These are phyloP conservation scores for Pharnaceum exiguum DNA, from an alignment of 148 eudicot species.

Conservation along the genomic window DNA sequence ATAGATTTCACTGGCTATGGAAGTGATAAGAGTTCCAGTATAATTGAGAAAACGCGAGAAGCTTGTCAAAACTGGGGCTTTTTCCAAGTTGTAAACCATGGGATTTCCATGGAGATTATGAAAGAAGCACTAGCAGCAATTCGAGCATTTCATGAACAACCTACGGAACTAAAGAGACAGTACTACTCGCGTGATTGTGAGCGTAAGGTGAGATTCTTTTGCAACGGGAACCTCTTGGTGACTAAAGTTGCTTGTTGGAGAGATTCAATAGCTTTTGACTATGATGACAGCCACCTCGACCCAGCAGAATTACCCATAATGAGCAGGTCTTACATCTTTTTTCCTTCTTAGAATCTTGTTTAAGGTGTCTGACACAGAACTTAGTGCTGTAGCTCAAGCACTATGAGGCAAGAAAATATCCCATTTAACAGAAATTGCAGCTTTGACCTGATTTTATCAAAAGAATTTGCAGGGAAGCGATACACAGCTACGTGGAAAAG, in stretches of 20 bases:
- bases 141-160: constrained; percentile 32
- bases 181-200: constrained; percentile 19
- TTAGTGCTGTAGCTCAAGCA: not conserved
- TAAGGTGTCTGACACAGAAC: not conserved
- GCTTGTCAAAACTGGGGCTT: constrained; percentile 41
- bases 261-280: constrained; percentile 43
- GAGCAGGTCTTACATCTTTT: constrained; percentile 37
- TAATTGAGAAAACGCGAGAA: constrained; percentile 17
- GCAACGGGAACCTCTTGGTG: constrained; percentile 30
- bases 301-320: constrained; percentile 38
- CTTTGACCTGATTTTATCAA: not conserved
- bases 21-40: not conserved
- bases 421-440: no score
- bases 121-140: constrained; percentile 32
- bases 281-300: constrained; percentile 34
- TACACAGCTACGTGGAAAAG: constrained; percentile 32
- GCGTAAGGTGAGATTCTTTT: constrained; percentile 33
- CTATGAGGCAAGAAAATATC: no score
- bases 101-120: constrained; percentile 24
- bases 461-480: constrained; percentile 37
- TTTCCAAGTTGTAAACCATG: constrained; percentile 44
- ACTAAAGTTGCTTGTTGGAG: constrained; percentile 47
- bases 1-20: constrained; percentile 37
- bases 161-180: constrained; percentile 18
- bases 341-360: not conserved